Conservation (phyloP, 192 early-diverging fungal genomes). For the Irineochytrium annulatum region DNA sequence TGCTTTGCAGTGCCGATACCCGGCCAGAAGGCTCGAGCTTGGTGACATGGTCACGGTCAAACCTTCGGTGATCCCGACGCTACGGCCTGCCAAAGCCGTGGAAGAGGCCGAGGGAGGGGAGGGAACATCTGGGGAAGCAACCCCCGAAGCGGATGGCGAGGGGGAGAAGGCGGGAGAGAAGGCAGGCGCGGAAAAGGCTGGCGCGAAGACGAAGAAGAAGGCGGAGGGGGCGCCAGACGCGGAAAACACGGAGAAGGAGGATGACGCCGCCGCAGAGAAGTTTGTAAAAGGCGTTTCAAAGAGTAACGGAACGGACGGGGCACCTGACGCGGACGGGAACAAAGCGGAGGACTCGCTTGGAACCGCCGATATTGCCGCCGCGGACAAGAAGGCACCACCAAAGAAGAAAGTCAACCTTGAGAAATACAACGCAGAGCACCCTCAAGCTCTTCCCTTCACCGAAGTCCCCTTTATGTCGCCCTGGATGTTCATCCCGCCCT, state of each 20-base stretch:
- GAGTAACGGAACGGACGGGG: not conserved
- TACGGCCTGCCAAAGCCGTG: constrained; percentile 10
- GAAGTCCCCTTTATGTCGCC: constrained; percentile 60
- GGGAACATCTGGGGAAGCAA: not conserved
- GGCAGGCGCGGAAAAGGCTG: too few relatives aligned
- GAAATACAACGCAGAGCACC: constrained; percentile 39
- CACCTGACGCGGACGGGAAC: not conserved
- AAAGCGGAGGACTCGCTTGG: not conserved
- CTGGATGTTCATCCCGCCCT: constrained; percentile 93
- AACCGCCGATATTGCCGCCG: not conserved
- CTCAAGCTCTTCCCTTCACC: constrained; percentile 48
- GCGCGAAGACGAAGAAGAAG: constrained; percentile 1
- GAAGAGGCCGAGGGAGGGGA: not conserved
- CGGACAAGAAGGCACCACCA: not conserved
- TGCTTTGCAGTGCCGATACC: constrained; percentile 55
- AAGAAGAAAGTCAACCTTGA: constrained; percentile 28
- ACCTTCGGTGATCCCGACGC: constrained; percentile 60
- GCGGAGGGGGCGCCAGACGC: not conserved
- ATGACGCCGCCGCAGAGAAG: not conserved
- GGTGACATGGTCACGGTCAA: constrained; percentile 86
- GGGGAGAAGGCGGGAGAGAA: not conserved
- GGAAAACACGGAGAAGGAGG: not conserved
- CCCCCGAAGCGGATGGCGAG: not conserved
- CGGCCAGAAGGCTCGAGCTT: constrained; percentile 79
- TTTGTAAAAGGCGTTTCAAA: not conserved